Conservation (phyloP, 2,329 filamentous ascomycete genomes). For the Colletotrichum sp. region DNA sequence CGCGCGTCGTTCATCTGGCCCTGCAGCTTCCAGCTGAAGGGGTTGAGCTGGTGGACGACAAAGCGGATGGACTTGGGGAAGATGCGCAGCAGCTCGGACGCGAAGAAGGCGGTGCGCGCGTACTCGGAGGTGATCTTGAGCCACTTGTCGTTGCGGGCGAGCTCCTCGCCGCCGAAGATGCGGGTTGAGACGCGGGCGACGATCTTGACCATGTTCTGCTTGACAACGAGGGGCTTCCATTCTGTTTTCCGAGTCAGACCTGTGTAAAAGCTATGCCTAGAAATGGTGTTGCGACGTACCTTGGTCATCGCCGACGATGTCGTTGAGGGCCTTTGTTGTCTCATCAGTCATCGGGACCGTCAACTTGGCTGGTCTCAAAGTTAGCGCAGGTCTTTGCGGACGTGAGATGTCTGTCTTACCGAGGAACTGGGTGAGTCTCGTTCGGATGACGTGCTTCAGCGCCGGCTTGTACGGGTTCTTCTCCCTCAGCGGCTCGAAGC, state of each 20-base stretch:
- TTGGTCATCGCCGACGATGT: neutral
- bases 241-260: neutral
- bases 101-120: conserved; percentile 3
- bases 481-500: conserved; percentile 11
- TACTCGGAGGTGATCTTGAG: conserved; percentile 21
- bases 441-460: conserved; percentile 10
- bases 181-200: conserved; percentile 24
- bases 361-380: neutral
- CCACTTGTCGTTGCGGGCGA: conserved; percentile 24
- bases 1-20: conserved; percentile 21
- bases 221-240: conserved; percentile 13
- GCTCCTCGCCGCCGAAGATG: conserved; percentile 27
- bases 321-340: neutral
- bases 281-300: neutral
- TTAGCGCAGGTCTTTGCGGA: neutral
- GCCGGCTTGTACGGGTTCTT: conserved; percentile 4
- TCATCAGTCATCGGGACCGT: conserved; percentile 12
- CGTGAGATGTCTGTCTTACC: neutral
- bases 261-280: rapidly evolving
- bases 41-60: conserved; percentile 20
- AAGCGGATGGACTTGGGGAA: conserved; percentile 22
- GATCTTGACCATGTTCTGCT: conserved; percentile 5
- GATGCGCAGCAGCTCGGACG: conserved; percentile 12
- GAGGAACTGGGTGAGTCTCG: conserved; percentile 16
- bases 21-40: conserved; percentile 15